Evolutionary conservation across 306 rosid species (phyloP), one percentile per base, ranked within the genome.

Genomic region (Vigna mungo): DNA sequence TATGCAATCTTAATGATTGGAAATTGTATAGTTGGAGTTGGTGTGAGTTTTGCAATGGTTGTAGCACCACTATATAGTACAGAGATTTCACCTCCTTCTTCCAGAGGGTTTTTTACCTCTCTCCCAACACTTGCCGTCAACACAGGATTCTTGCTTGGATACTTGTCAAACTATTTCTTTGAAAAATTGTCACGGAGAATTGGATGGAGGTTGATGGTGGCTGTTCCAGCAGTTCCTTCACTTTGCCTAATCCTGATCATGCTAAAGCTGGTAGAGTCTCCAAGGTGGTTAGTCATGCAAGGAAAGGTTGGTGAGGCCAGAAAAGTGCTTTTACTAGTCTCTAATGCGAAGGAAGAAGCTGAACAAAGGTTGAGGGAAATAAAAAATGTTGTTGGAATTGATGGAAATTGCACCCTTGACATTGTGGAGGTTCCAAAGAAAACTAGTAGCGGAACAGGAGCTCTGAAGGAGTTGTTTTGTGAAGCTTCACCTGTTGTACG

Each of bases 241-340:
- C 39, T 92, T 11, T 76, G 1, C 6, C 30, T 90, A 21, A 71
- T 85, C 4, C 13, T 86, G 10, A 75, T 85, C 5, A 74, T 90
- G 70, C 27, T 87, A 0, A 74, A 62, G 20, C 79, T 89, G 91
- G 86, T 89, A 0, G 96, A 92, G 78, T 92, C 96, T 0, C 97
- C 97, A 1, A 83, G 97, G 64, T 92, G 96, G 97, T 54, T 92
- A 7, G 86, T 87, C 23, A 68, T 90, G 86, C 96, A 87, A 62
- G 96, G 97, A 1, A 87, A 90, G 9, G 11, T 93, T 0, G 86
- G 60, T 9, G 92, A 89, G 1, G 92, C 97, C 1, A 82, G 59
- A 69, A 59, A 77, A 4, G 77, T 83, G 6, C 78, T 90, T 11
- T 0, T 43, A 6, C 63, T 56, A 13, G 78, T 92, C 2, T 89